A percentile compares a stretch with the other conserved stretches of the same genome.
phyloP scores from a whole-genome alignment of 306 rosid species.

The Glycyrrhiza uralensis region DNA sequence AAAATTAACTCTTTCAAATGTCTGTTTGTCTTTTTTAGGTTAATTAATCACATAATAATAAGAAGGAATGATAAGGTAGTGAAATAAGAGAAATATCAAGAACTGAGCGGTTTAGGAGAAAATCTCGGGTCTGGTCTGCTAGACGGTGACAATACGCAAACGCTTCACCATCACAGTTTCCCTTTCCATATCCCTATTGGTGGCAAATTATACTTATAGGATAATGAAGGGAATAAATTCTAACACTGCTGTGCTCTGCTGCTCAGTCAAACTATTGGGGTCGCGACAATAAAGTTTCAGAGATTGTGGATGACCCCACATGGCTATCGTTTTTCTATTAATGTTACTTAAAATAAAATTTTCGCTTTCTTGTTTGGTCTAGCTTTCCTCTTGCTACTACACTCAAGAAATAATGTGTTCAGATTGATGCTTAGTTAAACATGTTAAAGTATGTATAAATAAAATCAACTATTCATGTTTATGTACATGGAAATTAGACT shows the following conservation, averaged over 20 bases:
- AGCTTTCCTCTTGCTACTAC: neutral
- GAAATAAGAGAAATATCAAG: neutral
- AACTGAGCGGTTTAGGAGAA: slow-evolving; percentile 6
- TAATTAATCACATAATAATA: too few relatives aligned
- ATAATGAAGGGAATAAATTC: slow-evolving; percentile 24
- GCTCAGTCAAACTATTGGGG: slow-evolving; percentile 13
- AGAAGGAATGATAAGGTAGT: too few relatives aligned
- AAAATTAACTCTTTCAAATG: too few relatives aligned
- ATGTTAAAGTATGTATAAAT: too few relatives aligned
- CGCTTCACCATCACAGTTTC: slow-evolving; percentile 1
- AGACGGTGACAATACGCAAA: slow-evolving; percentile 70
- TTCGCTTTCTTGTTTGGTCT: neutral
- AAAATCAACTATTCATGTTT: too few relatives aligned
- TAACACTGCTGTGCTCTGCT: neutral
- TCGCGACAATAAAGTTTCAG: slow-evolving; percentile 5
- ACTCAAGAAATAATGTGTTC: neutral
- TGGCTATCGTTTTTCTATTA: neutral
- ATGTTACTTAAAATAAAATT: too few relatives aligned
- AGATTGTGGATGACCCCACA: slow-evolving; percentile 3
- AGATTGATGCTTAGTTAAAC: too few relatives aligned
- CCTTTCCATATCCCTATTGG: neutral
- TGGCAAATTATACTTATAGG: neutral
- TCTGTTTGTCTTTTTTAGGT: neutral
- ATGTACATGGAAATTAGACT: neutral
- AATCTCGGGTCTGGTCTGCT: slow-evolving; percentile 30